These are phyloP conservation scores for Eutypa lata DNA, from an alignment of 2,329 filamentous ascomycete species.

Conservation along the genomic window DNA sequence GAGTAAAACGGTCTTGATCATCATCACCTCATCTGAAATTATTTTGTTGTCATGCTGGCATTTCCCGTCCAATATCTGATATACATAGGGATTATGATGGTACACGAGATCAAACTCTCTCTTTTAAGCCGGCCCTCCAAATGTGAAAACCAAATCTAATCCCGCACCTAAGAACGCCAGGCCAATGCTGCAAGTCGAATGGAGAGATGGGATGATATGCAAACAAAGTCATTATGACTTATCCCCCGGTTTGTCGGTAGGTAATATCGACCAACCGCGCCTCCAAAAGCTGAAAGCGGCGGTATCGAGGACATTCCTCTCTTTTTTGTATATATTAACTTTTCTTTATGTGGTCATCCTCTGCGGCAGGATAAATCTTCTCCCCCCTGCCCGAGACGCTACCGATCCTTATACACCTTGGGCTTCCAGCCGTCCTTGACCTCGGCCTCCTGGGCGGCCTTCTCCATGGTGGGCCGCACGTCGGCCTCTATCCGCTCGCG, in stretches of 20 bases:
- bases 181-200: not conserved
- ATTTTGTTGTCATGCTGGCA: not conserved
- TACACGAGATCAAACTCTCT: slow-evolving; percentile 14
- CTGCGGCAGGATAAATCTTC: not conserved
- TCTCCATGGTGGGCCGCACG: slow-evolving; percentile 67
- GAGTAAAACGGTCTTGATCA: too few species aligned
- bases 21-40: too few species aligned
- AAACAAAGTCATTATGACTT: not conserved
- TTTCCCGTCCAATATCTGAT: slow-evolving; percentile 1
- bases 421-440: slow-evolving; percentile 86
- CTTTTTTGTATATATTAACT: too few species aligned
- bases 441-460: slow-evolving; percentile 72
- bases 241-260: not conserved
- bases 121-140: slow-evolving; percentile 2
- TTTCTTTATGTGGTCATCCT: too few species aligned
- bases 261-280: not conserved
- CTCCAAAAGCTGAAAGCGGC: slow-evolving; percentile 9
- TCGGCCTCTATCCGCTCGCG: slow-evolving; percentile 91
- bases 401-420: slow-evolving; percentile 88
- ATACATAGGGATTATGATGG: slow-evolving; percentile 22
- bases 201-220: slow-evolving; percentile 1
- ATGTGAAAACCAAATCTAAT: slow-evolving; percentile 6
- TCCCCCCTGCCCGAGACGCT: slow-evolving; percentile 18
- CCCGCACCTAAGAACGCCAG: not conserved
- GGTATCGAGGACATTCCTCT: not conserved